A percentile compares a stretch with the other conserved stretches of the same genome.
These are phyloP conservation scores for Arthrobotrys iridis DNA, from an alignment of 2,329 filamentous ascomycete species.

Conservation along the genomic window DNA sequence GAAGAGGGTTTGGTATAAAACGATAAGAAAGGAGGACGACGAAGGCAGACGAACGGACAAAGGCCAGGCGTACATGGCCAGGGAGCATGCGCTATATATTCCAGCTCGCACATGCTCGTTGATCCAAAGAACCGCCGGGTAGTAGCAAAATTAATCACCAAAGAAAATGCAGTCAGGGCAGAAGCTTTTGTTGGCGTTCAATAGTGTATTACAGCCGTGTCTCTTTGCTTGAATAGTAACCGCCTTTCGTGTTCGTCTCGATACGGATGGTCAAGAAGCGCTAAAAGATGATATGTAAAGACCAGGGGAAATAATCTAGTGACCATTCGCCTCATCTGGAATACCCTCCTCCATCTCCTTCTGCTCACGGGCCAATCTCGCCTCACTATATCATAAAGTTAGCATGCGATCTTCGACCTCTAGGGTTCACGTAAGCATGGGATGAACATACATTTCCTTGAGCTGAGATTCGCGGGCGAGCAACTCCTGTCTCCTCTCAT, in stretches of 20 bases:
- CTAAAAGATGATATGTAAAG: constrained; percentile 10
- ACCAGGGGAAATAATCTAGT: constrained; percentile 19
- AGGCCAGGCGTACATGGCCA: not conserved
- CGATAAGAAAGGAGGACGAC: constrained; percentile 4
- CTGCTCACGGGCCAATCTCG: constrained; percentile 58
- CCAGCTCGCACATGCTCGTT: constrained; percentile 3
- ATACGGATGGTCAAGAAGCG: not conserved
- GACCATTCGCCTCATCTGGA: constrained; percentile 47
- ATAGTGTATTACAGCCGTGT: constrained; percentile 8
- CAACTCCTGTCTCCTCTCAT: constrained; percentile 99
- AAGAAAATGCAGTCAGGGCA: not conserved
- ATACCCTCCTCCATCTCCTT: constrained; percentile 52
- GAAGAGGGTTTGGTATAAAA: constrained; percentile 15
- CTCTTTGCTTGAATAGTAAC: constrained; percentile 5
- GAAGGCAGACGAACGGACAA: not conserved
- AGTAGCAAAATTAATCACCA: not conserved
- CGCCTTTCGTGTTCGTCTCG: constrained; percentile 12
- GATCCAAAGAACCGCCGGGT: not conserved
- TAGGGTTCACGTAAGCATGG: not conserved
- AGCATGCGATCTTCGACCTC: constrained; percentile 19
- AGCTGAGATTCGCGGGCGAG: constrained; percentile 97
- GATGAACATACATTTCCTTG: constrained; percentile 77
- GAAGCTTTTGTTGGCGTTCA: not conserved
- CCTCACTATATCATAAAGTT: constrained; percentile 56
- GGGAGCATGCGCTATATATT: constrained; percentile 12